Evolutionary conservation across 208 protist species (phyloP).

Genomic region (Trypanosoma conorhini): DNA sequence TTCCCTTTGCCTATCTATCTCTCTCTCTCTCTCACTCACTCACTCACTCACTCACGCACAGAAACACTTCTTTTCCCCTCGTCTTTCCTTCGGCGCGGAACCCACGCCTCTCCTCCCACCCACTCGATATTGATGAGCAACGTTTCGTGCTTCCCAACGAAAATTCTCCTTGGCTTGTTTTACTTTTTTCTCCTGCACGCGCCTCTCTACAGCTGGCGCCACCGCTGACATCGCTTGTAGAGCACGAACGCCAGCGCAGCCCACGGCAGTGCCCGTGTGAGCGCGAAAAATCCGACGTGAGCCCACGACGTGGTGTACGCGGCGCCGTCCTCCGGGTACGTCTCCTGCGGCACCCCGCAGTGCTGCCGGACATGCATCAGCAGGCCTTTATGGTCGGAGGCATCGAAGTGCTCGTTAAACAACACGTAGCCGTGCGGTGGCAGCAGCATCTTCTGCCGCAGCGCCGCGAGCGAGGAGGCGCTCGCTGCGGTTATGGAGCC

Average conservation of each 20-base stretch:
- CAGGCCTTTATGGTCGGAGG: constrained; percentile 73
- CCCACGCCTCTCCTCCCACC: too few relatives aligned
- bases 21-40: too few relatives aligned
- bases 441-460: constrained; percentile 4
- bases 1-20: too few relatives aligned
- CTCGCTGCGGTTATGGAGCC: constrained; percentile 35
- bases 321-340: constrained; percentile 50
- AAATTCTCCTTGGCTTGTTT: not conserved
- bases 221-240: constrained; percentile 16
- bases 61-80: too few relatives aligned
- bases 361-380: constrained; percentile 57
- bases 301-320: constrained; percentile 39
- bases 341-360: constrained; percentile 28
- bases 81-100: too few relatives aligned
- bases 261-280: constrained; percentile 32
- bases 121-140: too few relatives aligned
- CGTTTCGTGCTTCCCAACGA: not conserved
- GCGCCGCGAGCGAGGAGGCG: not conserved
- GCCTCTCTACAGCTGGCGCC: too few relatives aligned
- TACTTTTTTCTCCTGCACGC: not conserved
- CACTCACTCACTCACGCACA: too few relatives aligned
- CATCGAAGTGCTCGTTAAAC: constrained; percentile 70
- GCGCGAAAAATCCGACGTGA: constrained; percentile 29
- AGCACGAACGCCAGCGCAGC: constrained; percentile 21
- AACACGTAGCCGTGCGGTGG: constrained; percentile 59